Base-by-base conservation (phyloP, 2,329 filamentous ascomycete species). In the Claviceps humidiphila region DNA sequence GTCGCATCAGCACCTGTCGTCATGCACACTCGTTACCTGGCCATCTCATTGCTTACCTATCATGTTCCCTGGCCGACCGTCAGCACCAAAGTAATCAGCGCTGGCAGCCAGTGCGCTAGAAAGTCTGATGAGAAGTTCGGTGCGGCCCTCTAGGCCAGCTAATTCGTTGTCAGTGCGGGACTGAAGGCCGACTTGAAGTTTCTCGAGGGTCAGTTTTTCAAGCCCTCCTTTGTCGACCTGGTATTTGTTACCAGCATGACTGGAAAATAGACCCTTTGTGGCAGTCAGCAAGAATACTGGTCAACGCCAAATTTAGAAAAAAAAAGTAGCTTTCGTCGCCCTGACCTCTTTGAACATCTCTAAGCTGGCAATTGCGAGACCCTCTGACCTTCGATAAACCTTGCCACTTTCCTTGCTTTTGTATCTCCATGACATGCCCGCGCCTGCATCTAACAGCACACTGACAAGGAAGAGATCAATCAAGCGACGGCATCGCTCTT, bases 1-100 rank as follows among this genome's bases (percentile, higher is more conserved):
- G 16, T 44, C 26, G 90, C 16, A 52, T 22, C 17, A 51, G 30
- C 22, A 39, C 6, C 24, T 38, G 44, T 13, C 13, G 7, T 39
- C 7, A 40, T 24, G 22, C 16, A 47, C 9, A 22, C 2, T 14
- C 37, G 34, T 42, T 9, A 47, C 24, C 13, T 5, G 43, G 5
- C n/a, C 34, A n/a, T 22, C 16, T 50, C 5, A 24, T 9, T 17
- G 66, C 78, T 60, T 75, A 93, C 89, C 89, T 56, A 97, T 81
- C 82, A 98, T 89, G 66, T 95, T 94, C 59, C 93, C 93, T 11
- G 93, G 93, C 53, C 93, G 78, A 50, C 84, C 87, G 63, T 90
- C 82, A 1, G 78, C 75, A 24, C 91, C 91, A 67, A 96, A 98
- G 60, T 89, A 85, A 49, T 93, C 85, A 54, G 81, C 76, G 63